A percentile compares a stretch with the other conserved stretches of the same genome.
These are phyloP conservation scores for Trichoderma sp. DNA, from an alignment of 2,329 filamentous ascomycete genomes.

Conservation along the genomic window DNA sequence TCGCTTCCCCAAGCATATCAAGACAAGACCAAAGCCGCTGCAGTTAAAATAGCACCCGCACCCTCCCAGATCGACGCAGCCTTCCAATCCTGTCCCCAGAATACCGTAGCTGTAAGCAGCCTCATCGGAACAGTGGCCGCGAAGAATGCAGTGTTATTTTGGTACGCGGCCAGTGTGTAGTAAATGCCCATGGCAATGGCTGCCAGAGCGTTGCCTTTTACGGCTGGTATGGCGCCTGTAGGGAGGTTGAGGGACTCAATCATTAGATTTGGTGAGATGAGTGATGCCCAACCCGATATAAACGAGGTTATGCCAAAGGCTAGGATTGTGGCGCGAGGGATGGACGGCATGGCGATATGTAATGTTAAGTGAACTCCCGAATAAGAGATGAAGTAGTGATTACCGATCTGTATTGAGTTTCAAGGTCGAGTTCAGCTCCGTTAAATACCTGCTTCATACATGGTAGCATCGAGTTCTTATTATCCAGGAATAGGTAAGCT, in stretches of 20 bases:
- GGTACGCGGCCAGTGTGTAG: constrained; percentile 32
- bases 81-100: constrained; percentile 30
- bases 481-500: neutral
- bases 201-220: constrained; percentile 26
- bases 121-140: constrained; percentile 33
- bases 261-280: neutral
- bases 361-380: neutral
- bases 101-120: constrained; percentile 28
- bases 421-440: neutral
- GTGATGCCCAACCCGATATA: neutral
- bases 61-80: constrained; percentile 31
- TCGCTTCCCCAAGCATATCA: neutral
- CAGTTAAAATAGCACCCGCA: constrained; percentile 25
- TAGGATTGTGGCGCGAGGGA: neutral
- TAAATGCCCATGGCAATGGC: constrained; percentile 34
- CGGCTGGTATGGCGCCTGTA: neutral
- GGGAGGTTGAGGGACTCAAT: neutral
- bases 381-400: neutral
- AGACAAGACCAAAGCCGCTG: neutral
- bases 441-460: neutral
- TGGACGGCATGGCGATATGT: neutral
- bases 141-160: constrained; percentile 33
- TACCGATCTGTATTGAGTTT: neutral
- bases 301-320: neutral
- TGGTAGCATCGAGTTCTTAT: neutral